A percentile compares a stretch with the other conserved stretches of the same genome.
These are phyloP conservation scores for Acer yangbiense DNA, from an alignment of 345 rosid genomes.

Conservation along the genomic window DNA sequence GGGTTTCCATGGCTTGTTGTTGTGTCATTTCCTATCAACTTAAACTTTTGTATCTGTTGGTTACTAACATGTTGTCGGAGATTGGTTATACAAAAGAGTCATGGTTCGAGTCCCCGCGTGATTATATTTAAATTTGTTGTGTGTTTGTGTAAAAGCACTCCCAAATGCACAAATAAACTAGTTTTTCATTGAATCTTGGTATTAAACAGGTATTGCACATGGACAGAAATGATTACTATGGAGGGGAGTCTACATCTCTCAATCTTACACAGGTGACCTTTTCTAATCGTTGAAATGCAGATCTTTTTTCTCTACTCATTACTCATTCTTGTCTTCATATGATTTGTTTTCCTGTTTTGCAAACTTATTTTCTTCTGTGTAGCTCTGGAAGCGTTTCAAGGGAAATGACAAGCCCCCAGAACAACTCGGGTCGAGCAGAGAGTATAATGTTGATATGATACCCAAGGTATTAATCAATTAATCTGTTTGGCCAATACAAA, in stretches of 20 bases:
- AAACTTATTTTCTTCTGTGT: conserved; percentile 8
- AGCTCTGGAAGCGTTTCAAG: conserved; percentile 88
- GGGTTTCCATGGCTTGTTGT: too few species aligned
- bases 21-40: too few species aligned
- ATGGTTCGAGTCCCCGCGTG: too few species aligned
- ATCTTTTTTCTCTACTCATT: neutral
- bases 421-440: conserved; percentile 66
- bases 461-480: conserved; percentile 55
- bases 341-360: neutral
- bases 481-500: too few species aligned
- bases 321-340: neutral
- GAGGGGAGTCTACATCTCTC: conserved; percentile 81
- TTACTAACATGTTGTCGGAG: too few species aligned
- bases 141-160: too few species aligned
- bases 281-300: neutral
- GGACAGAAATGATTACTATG: conserved; percentile 85
- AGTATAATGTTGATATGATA: conserved; percentile 86
- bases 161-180: too few species aligned
- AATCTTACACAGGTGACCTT: conserved; percentile 71
- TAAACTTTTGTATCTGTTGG: too few species aligned
- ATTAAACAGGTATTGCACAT: conserved; percentile 66
- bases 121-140: too few species aligned
- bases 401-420: conserved; percentile 70
- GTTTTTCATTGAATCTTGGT: neutral
- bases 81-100: too few species aligned